Conservation (phyloP, 2,329 filamentous ascomycete genomes). For the Venturia aucupariae region DNA sequence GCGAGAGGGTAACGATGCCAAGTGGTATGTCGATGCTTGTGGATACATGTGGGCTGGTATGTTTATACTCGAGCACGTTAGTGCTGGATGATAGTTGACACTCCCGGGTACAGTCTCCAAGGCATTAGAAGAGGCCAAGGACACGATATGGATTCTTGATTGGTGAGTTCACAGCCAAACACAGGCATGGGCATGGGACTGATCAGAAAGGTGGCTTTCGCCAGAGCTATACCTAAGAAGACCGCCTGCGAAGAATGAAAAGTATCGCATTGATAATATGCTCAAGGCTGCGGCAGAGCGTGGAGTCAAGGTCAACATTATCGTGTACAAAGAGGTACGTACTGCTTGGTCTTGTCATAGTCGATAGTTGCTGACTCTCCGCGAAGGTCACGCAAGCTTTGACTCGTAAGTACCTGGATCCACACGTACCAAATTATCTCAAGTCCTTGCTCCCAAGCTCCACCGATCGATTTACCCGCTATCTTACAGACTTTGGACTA, state of each 20-base stretch:
- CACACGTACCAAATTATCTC: constrained; percentile 33
- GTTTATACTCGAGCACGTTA: constrained; percentile 69
- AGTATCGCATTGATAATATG: constrained; percentile 77
- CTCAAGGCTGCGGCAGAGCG: constrained; percentile 72
- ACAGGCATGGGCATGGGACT: neutral
- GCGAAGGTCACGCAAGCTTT: constrained; percentile 61
- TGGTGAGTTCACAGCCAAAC: constrained; percentile 33
- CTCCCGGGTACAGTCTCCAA: constrained; percentile 70
- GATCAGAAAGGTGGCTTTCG: constrained; percentile 59
- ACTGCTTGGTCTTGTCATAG: neutral
- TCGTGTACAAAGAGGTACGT: constrained; percentile 74
- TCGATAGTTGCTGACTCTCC: neutral
- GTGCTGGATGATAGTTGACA: neutral
- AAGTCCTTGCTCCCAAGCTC: constrained; percentile 34
- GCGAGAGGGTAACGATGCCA: constrained; percentile 59
- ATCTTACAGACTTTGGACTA: constrained; percentile 32
- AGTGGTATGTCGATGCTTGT: constrained; percentile 83
- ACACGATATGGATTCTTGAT: constrained; percentile 77
- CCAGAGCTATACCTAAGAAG: constrained; percentile 81
- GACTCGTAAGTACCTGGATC: constrained; percentile 54
- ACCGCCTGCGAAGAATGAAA: constrained; percentile 70
- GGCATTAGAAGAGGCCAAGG: constrained; percentile 65
- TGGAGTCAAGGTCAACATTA: constrained; percentile 74
- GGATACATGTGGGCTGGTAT: constrained; percentile 88
- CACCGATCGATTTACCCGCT: constrained; percentile 33